phyloP scores from a whole-genome alignment of 2,329 filamentous ascomycete genomes.

The Didymella exigua region DNA sequence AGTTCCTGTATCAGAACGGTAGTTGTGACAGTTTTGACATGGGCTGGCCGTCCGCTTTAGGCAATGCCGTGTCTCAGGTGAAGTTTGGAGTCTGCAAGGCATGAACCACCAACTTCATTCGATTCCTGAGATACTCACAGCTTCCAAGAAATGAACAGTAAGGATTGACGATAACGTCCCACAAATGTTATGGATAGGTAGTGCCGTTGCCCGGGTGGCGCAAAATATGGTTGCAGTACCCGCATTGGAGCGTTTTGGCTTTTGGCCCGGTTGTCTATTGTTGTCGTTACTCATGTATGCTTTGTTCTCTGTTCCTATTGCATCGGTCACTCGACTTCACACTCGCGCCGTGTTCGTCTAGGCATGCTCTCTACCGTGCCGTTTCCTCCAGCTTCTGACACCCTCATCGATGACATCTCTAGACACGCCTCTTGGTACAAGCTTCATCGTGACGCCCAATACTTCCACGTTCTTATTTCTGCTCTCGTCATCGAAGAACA shows the following conservation, averaged over 20 bases:
- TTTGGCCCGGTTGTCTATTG: not conserved
- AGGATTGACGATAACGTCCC: not conserved
- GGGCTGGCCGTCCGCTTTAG: slow-evolving; percentile 14
- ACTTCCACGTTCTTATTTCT: slow-evolving; percentile 82
- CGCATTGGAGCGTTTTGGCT: not conserved
- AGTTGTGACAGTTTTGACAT: slow-evolving; percentile 19
- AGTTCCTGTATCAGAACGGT: slow-evolving; percentile 18
- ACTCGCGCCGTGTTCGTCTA: not conserved
- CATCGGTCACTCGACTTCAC: not conserved
- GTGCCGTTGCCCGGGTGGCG: not conserved
- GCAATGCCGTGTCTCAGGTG: slow-evolving; percentile 16
- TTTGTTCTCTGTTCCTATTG: not conserved
- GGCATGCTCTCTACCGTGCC: slow-evolving; percentile 58
- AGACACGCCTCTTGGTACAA: slow-evolving; percentile 80
- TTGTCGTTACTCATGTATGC: not conserved
- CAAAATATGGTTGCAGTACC: too few species aligned
- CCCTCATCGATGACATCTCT: slow-evolving; percentile 79
- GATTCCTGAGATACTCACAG: not conserved
- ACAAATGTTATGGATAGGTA: too few species aligned
- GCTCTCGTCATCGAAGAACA: slow-evolving; percentile 94
- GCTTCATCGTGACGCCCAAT: slow-evolving; percentile 81
- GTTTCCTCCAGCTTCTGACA: slow-evolving; percentile 78
- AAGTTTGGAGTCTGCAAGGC: slow-evolving; percentile 8
- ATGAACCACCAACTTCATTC: slow-evolving; percentile 3
- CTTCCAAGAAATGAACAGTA: not conserved